Conservation (phyloP, 768 basidiomycete genomes). For the Agaricus subrufescens region DNA sequence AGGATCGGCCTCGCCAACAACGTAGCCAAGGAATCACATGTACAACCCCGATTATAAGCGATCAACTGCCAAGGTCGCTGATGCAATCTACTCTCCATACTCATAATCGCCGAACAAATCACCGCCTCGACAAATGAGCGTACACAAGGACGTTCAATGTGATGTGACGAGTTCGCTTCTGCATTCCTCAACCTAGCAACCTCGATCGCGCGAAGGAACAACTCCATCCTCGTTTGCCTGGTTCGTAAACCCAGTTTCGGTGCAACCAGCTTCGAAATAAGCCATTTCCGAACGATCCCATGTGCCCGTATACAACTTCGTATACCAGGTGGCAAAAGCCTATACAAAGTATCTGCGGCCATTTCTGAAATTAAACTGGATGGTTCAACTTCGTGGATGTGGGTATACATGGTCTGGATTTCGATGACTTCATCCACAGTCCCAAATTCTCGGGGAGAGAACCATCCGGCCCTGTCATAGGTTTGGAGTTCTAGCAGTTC, state of each 20-base stretch:
- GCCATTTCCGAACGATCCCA: slow-evolving; percentile 74
- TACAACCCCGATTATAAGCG: slow-evolving; percentile 54
- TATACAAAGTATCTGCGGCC: slow-evolving; percentile 65
- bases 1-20: slow-evolving; percentile 50
- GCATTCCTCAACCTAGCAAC: slow-evolving; percentile 60
- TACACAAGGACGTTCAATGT: slow-evolving; percentile 56
- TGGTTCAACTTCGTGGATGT: slow-evolving; percentile 68
- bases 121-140: slow-evolving; percentile 81
- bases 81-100: slow-evolving; percentile 76
- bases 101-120: slow-evolving; percentile 69
- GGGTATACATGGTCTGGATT: slow-evolving; percentile 74
- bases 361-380: slow-evolving; percentile 70
- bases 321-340: slow-evolving; percentile 68
- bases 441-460: slow-evolving; percentile 50
- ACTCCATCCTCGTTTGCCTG: slow-evolving; percentile 71
- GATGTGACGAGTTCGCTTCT: slow-evolving; percentile 28
- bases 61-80: slow-evolving; percentile 76
- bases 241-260: slow-evolving; percentile 57
- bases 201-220: slow-evolving; percentile 68
- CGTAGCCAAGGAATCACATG: slow-evolving; percentile 56
- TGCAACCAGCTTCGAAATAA: slow-evolving; percentile 63
- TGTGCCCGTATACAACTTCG: slow-evolving; percentile 77
- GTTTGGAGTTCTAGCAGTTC: slow-evolving; percentile 81
- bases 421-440: slow-evolving; percentile 61
- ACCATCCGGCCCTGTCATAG: slow-evolving; percentile 79